These are phyloP conservation scores for Aleurites moluccanus DNA, from an alignment of 441 rosid genomes.

Conservation along the genomic window DNA sequence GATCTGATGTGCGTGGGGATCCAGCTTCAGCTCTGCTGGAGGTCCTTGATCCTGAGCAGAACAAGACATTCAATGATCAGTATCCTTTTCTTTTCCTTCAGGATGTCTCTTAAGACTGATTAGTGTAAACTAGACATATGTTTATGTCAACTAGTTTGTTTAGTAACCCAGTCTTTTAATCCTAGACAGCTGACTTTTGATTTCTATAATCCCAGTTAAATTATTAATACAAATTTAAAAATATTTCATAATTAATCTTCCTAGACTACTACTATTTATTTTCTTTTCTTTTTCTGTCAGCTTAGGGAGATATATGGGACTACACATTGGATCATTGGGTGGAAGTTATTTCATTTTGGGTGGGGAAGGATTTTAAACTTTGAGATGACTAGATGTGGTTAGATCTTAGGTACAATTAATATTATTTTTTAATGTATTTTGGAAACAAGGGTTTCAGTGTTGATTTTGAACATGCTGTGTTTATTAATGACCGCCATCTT, in stretches of 20 bases:
- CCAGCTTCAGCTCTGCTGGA: constrained; percentile 98
- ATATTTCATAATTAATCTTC: neutral
- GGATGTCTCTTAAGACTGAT: constrained; percentile 16
- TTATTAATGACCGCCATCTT: neutral
- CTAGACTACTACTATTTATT: neutral
- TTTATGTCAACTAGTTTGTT: neutral
- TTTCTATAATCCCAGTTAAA: neutral
- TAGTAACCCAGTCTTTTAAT: neutral
- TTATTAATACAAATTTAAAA: neutral
- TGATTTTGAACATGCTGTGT: neutral
- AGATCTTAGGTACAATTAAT: neutral
- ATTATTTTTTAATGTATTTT: neutral
- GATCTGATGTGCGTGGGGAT: constrained; percentile 98
- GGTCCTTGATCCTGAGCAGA: constrained; percentile 99
- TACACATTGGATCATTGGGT: neutral
- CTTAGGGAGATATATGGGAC: neutral
- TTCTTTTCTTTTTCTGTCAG: neutral
- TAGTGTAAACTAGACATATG: constrained; percentile 1
- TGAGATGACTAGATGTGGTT: constrained; percentile 2
- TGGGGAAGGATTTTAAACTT: neutral
- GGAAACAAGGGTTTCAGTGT: neutral
- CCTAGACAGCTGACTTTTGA: neutral
- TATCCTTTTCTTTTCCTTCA: constrained; percentile 53
- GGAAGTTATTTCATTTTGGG: neutral
- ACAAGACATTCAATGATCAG: constrained; percentile 92